Percentiles rank a stretch among this genome's conserved stretches.
Evolutionary conservation across 768 basidiomycete species (phyloP).

Genomic region (Podaxis sp.): DNA sequence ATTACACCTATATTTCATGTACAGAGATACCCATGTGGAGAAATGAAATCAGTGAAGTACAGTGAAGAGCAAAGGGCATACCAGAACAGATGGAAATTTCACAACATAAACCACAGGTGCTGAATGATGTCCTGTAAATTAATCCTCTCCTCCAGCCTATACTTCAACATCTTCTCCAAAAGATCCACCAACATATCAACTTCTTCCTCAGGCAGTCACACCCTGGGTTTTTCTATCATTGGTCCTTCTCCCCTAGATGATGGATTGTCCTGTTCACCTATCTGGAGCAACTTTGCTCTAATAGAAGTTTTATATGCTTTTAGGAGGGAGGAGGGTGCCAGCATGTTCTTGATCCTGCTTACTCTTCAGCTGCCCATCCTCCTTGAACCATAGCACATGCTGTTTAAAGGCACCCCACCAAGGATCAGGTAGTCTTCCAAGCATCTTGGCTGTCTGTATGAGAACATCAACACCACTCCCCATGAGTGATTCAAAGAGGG

Average conservation of each 20-base stretch:
- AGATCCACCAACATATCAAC: constrained; percentile 34
- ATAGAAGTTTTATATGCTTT: neutral
- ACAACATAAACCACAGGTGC: constrained; percentile 21
- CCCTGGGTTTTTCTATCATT: constrained; percentile 30
- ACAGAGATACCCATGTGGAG: too few relatives aligned
- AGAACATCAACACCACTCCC: constrained; percentile 7
- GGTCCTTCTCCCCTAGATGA: constrained; percentile 23
- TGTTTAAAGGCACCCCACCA: neutral
- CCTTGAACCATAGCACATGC: constrained; percentile 32
- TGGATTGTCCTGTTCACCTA: constrained; percentile 28
- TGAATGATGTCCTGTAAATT: constrained; percentile 29
- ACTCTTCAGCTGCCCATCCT: constrained; percentile 29
- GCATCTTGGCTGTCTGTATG: constrained; percentile 29
- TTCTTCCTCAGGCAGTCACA: neutral
- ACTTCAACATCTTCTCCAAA: constrained; percentile 37
- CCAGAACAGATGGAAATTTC: neutral
- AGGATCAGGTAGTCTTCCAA: constrained; percentile 23
- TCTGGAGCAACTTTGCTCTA: constrained; percentile 22
- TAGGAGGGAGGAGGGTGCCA: constrained; percentile 19
- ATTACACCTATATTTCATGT: too few relatives aligned
- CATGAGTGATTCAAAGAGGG: constrained; percentile 41
- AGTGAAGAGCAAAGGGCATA: neutral
- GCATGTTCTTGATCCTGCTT: constrained; percentile 22
- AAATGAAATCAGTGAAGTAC: too few relatives aligned
- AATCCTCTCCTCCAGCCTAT: constrained; percentile 41